A percentile compares a stretch with the other conserved stretches of the same genome.
Evolutionary conservation across 2,329 filamentous ascomycete species (phyloP).

Genomic region (Clarireedia monteithiana): DNA sequence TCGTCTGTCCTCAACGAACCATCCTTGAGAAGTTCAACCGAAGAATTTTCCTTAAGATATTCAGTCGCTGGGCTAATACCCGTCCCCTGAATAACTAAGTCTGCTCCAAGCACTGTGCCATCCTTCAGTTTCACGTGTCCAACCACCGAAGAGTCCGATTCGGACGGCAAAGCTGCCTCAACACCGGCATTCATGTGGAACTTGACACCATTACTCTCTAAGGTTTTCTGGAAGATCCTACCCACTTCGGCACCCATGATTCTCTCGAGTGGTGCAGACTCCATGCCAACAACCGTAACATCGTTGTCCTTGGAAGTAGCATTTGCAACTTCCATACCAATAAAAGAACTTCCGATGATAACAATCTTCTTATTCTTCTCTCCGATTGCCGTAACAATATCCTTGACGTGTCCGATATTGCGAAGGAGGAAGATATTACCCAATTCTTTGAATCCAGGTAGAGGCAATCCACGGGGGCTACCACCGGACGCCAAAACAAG

Average conservation of each 20-base stretch:
- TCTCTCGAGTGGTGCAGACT: slow-evolving; percentile 73
- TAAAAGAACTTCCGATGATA: slow-evolving; percentile 88
- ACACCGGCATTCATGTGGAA: slow-evolving; percentile 79
- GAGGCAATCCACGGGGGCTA: slow-evolving; percentile 63
- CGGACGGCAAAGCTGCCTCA: slow-evolving; percentile 70
- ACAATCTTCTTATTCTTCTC: slow-evolving; percentile 87
- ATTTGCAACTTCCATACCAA: slow-evolving; percentile 95
- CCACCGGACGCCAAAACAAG: slow-evolving; percentile 87
- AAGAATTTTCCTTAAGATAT: slow-evolving; percentile 66
- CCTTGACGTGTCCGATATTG: slow-evolving; percentile 66
- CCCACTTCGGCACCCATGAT: slow-evolving; percentile 80
- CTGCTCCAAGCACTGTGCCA: slow-evolving; percentile 74
- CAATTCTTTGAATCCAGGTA: slow-evolving; percentile 80
- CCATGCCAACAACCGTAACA: slow-evolving; percentile 85
- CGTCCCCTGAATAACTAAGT: slow-evolving; percentile 85
- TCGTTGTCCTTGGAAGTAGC: slow-evolving; percentile 71
- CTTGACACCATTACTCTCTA: slow-evolving; percentile 83
- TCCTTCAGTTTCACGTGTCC: slow-evolving; percentile 79
- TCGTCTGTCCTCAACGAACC: slow-evolving; percentile 80
- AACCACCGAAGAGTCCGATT: slow-evolving; percentile 60
- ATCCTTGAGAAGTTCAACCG: slow-evolving; percentile 67
- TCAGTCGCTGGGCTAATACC: slow-evolving; percentile 82
- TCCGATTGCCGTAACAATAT: slow-evolving; percentile 72
- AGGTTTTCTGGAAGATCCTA: slow-evolving; percentile 64
- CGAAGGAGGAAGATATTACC: slow-evolving; percentile 83